Conservation (phyloP, 352 stramenopile species). For the Phytophthora pisi region DNA sequence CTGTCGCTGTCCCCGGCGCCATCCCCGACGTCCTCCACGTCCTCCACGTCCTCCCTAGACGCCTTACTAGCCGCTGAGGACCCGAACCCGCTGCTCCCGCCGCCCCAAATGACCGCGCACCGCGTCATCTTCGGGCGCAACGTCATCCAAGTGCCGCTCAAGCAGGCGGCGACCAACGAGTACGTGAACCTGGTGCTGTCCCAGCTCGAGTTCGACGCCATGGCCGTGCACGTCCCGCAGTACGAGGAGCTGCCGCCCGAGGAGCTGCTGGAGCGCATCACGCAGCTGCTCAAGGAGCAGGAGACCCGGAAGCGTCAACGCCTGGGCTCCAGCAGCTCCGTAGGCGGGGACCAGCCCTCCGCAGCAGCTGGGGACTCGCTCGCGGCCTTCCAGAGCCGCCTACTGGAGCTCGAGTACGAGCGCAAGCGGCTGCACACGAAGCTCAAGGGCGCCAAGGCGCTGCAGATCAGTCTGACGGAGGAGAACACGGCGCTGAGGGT, state of each 20-base stretch:
- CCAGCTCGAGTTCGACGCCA: constrained; percentile 78
- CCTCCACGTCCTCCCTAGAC: constrained; percentile 34
- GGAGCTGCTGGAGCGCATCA: constrained; percentile 65
- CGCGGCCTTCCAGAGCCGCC: constrained; percentile 56
- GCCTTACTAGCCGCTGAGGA: constrained; percentile 40
- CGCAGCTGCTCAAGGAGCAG: constrained; percentile 55
- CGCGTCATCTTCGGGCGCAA: constrained; percentile 70
- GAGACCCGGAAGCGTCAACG: constrained; percentile 39
- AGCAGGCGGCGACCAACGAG: constrained; percentile 44
- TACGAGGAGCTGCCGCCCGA: constrained; percentile 68
- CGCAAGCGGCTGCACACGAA: constrained; percentile 71
- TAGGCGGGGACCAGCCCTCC: constrained; percentile 2
- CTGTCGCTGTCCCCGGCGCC: constrained; percentile 24
- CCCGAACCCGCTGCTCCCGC: constrained; percentile 9
- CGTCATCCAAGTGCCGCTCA: constrained; percentile 80
- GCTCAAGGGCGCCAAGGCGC: constrained; percentile 50
- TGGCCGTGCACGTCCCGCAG: constrained; percentile 73
- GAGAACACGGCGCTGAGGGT: constrained; percentile 67
- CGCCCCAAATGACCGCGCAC: constrained; percentile 30
- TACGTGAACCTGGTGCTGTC: constrained; percentile 80
- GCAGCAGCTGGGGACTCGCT: constrained; percentile 29
- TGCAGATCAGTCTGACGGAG: constrained; percentile 75
- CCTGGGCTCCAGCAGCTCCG: constrained; percentile 12
- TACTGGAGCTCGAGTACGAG: constrained; percentile 77
- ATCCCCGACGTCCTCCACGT: constrained; percentile 34